These are phyloP conservation scores for Rhizopogon vulgaris DNA, from an alignment of 768 basidiomycete genomes.

Conservation along the genomic window DNA sequence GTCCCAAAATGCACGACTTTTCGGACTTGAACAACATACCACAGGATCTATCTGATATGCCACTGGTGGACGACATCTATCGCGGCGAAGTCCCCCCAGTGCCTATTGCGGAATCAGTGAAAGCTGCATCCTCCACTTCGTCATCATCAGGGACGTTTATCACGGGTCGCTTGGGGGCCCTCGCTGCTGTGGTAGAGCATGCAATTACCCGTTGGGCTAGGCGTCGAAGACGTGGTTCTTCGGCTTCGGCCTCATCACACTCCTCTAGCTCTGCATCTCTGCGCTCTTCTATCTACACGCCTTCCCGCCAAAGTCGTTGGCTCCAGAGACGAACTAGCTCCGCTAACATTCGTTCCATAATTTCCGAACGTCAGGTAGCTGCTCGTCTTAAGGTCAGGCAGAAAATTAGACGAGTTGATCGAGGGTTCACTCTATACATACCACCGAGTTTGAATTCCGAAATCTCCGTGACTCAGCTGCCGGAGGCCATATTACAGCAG, in stretches of 20 bases:
- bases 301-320: constrained; percentile 35
- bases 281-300: constrained; percentile 24
- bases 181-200: constrained; percentile 59
- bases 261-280: constrained; percentile 33
- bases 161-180: constrained; percentile 38
- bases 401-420: constrained; percentile 49
- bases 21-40: background rate
- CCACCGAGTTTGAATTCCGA: constrained; percentile 31
- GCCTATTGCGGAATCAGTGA: constrained; percentile 19
- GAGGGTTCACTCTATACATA: constrained; percentile 61
- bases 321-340: constrained; percentile 43
- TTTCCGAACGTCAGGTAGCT: constrained; percentile 54
- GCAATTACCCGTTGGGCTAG: constrained; percentile 72
- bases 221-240: constrained; percentile 28
- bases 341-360: constrained; percentile 43
- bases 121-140: constrained; percentile 25
- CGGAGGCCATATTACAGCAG: constrained; percentile 7
- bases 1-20: background rate
- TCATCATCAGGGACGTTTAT: constrained; percentile 32
- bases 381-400: constrained; percentile 59
- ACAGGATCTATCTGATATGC: constrained; percentile 2
- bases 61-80: constrained; percentile 50
- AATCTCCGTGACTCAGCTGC: background rate
- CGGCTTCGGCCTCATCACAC: constrained; percentile 40
- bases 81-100: constrained; percentile 41